Conservation (phyloP, 257 asterid genomes). For the Solanum acaule region DNA sequence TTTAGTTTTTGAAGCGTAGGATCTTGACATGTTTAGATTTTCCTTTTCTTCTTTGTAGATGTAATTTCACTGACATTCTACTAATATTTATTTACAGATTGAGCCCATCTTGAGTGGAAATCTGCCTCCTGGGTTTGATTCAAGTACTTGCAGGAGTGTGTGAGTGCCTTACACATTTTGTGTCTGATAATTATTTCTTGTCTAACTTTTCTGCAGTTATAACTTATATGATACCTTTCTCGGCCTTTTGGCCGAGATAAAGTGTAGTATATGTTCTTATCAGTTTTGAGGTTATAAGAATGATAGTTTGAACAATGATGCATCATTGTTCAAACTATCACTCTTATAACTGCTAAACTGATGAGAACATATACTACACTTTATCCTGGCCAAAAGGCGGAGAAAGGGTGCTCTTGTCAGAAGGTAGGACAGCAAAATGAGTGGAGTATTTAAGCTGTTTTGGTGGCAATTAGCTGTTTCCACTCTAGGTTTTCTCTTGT, state of each 20-base stretch:
- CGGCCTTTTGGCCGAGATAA: conserved; percentile 29
- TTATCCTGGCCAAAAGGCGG: too few species aligned
- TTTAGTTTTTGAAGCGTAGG: not conserved
- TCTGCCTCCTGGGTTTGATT: conserved; percentile 82
- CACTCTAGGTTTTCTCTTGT: not conserved
- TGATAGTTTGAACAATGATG: not conserved
- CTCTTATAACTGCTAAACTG: too few species aligned
- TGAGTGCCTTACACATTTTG: conserved; percentile 32
- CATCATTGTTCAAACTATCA: too few species aligned
- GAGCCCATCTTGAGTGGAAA: conserved; percentile 87
- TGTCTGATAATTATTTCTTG: not conserved
- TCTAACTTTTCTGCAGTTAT: not conserved
- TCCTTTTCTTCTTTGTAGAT: not conserved
- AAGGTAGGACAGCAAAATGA: not conserved
- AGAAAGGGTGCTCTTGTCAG: not conserved
- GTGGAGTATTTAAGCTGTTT: not conserved
- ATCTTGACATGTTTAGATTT: not conserved
- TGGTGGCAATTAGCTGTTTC: not conserved
- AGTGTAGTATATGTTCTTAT: conserved; percentile 34
- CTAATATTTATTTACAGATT: conserved; percentile 45
- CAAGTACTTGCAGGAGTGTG: conserved; percentile 92
- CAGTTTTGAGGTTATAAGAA: not conserved
- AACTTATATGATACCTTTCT: conserved; percentile 16
- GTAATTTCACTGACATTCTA: conserved; percentile 2
- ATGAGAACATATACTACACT: not conserved